Base-by-base conservation (phyloP, 2,329 filamentous ascomycete genomes). In the Teratosphaeria destructans region DNA sequence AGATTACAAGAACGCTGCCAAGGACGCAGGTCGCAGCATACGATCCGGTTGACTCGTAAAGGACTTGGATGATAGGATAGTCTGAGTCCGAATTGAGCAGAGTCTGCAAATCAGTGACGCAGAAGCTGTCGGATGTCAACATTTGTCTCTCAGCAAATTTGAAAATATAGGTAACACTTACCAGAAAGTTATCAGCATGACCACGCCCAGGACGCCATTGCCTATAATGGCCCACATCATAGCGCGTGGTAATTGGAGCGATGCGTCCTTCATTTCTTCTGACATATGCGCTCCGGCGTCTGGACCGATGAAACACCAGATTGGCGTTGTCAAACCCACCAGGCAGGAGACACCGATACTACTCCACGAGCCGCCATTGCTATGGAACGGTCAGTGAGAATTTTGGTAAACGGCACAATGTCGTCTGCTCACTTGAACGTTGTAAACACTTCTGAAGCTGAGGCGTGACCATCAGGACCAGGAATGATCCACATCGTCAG, bases 161-260 rank as follows among this genome's bases (percentile, higher is more conserved):
- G 6, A 37, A 56, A 23, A 47, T 23, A 23, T 23, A 23, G 16
- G 10, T 26, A 12, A 52, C 19, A 56, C 63, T 57, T 58, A 76
- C 61, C 74, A 72, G 55, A 74, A 73, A 2, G 70, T 71, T 57
- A 77, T 71, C 26, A 77, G 67, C 67, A 74, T 72, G 35, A 66
- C 66, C 54, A 73, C 67, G 5, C 70, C 70, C 16, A 73, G 62
- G 6, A 71, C 61, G 35, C 67, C 70, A 58, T 73, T 74, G 16
- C 72, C 64, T n/a, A 73, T 62, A 47, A 74, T 78, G 3, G 72
- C 70, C 62, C 74, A 73, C 47, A 78, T 71, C 73, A 77, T 77
- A 8, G 75, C 74, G 37, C 68, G 68, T 1, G 77, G 77, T 1
- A 78, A 71, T 23, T 73, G 72, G n/a, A 73, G 70, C 35, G 72